Conservation (phyloP, 331 rosid species). For the Cydonia oblonga region DNA sequence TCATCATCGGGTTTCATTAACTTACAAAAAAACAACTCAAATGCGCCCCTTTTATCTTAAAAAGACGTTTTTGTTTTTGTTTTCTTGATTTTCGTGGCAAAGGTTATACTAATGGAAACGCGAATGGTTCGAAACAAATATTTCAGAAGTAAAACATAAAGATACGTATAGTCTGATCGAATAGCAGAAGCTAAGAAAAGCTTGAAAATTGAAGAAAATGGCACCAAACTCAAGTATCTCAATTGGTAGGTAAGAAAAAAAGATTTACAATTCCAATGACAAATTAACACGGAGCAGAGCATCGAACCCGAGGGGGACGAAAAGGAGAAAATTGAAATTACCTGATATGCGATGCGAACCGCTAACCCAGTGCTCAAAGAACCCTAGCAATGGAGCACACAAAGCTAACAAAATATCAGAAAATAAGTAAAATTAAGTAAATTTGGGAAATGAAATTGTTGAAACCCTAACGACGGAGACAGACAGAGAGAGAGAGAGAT, state of each 20-base stretch:
- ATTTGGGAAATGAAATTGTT: neutral
- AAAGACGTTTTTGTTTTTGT: neutral
- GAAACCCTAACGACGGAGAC: neutral
- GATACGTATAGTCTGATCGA: neutral
- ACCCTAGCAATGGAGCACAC: neutral
- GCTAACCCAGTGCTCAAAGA: neutral
- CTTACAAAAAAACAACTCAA: neutral
- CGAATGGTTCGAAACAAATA: neutral
- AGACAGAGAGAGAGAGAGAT: too few species aligned
- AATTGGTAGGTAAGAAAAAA: neutral
- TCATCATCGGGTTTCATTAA: neutral
- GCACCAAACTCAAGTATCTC: neutral
- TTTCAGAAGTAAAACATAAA: neutral
- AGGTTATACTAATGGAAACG: neutral
- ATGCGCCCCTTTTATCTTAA: neutral
- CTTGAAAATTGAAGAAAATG: neutral
- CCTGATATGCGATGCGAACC: neutral
- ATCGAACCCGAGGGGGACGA: neutral
- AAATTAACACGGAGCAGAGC: neutral
- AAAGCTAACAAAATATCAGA: neutral
- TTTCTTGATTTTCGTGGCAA: too few species aligned
- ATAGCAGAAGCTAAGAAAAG: neutral
- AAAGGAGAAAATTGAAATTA: neutral
- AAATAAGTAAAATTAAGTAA: neutral
- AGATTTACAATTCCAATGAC: neutral